Evolutionary conservation across 2,329 filamentous ascomycete species (phyloP).

Genomic region (Cladosporium sp.): DNA sequence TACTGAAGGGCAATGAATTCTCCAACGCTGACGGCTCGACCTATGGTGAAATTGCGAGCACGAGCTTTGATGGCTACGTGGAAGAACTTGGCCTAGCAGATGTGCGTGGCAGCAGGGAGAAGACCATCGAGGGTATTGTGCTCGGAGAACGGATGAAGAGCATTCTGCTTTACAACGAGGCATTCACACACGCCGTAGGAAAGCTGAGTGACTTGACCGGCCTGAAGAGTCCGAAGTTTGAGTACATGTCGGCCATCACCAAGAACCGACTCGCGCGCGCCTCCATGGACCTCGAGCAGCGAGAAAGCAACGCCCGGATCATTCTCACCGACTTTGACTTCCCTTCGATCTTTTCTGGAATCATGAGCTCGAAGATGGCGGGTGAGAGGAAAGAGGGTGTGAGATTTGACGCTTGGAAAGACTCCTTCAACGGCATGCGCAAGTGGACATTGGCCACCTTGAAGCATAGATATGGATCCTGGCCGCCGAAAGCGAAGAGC

Average conservation of each 20-base stretch:
- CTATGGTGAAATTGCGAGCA: conserved; percentile 58
- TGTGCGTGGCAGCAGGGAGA: conserved; percentile 75
- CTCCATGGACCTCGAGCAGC: conserved; percentile 71
- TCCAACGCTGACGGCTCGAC: conserved; percentile 59
- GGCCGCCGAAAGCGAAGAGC: conserved; percentile 87
- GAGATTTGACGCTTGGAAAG: conserved; percentile 80
- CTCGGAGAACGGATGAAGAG: conserved; percentile 84
- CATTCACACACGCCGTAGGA: conserved; percentile 85
- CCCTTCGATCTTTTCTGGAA: conserved; percentile 80
- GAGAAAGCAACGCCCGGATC: conserved; percentile 64
- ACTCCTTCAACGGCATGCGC: conserved; percentile 69
- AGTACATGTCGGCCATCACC: conserved; percentile 66
- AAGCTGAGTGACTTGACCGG: conserved; percentile 72
- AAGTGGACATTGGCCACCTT: conserved; percentile 70
- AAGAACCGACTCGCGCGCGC: conserved; percentile 77
- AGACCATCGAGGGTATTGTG: conserved; percentile 85
- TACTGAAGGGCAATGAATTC: conserved; percentile 56
- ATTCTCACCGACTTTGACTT: conserved; percentile 89
- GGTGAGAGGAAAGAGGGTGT: conserved; percentile 70
- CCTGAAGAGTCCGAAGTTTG: conserved; percentile 65
- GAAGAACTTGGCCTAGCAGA: conserved; percentile 75
- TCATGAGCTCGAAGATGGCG: conserved; percentile 76
- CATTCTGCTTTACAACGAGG: conserved; percentile 79
- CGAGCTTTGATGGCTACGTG: conserved; percentile 70
- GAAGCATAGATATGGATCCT: conserved; percentile 63